Conservation (phyloP, 768 basidiomycete genomes). For the Austroboletus eburneus region DNA sequence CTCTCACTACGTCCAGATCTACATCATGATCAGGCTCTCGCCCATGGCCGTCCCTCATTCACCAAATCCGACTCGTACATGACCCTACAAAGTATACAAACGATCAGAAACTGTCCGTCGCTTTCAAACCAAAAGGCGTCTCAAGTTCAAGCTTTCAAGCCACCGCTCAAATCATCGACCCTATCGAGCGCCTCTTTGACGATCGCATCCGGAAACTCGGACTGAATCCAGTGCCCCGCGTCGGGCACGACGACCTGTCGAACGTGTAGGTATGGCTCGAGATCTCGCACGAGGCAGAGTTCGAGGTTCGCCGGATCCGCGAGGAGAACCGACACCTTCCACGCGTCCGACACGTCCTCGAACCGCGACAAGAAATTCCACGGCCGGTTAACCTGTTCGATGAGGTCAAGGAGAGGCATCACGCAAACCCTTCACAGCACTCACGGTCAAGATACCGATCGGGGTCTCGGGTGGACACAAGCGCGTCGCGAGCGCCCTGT, state of each 20-base stretch:
- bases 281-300: slow-evolving; percentile 1
- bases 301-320: slow-evolving; percentile 16
- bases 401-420: too few relatives aligned
- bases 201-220: slow-evolving; percentile 21
- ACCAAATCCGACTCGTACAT: too few relatives aligned
- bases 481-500: slow-evolving; percentile 8
- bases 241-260: slow-evolving; percentile 9
- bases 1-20: too few relatives aligned
- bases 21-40: too few relatives aligned
- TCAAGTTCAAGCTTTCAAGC: too few relatives aligned
- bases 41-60: too few relatives aligned
- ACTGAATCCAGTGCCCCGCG: slow-evolving; percentile 25
- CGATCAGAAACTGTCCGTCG: too few relatives aligned
- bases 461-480: slow-evolving; percentile 7
- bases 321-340: slow-evolving; percentile 13
- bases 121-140: too few relatives aligned
- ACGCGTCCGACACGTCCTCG: not conserved
- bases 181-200: slow-evolving; percentile 15
- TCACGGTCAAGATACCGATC: slow-evolving; percentile 6
- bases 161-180: too few relatives aligned
- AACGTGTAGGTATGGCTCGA: slow-evolving; percentile 14
- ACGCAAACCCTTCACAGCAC: too few relatives aligned
- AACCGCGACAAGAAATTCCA: slow-evolving; percentile 18
- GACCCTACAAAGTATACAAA: too few relatives aligned
- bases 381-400: slow-evolving; percentile 12